A percentile compares a stretch with the other conserved stretches of the same genome.
Evolutionary conservation across 2,329 filamentous ascomycete genomes (phyloP).

Genomic region (Penicillium brevicompactum): DNA sequence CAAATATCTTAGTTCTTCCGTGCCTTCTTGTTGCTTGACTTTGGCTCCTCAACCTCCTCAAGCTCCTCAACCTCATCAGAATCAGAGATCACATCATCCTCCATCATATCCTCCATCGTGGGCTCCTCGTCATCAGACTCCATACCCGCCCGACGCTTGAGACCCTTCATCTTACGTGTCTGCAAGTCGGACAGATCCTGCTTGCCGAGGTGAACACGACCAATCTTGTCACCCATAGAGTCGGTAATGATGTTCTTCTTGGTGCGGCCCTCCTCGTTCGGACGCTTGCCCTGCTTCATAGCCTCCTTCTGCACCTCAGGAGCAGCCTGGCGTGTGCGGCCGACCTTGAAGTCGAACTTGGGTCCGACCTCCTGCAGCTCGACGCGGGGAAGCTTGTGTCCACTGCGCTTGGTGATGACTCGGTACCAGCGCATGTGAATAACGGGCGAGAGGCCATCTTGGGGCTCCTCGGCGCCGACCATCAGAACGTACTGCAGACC

Average conservation of each 20-base stretch:
- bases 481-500: conserved; percentile 89
- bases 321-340: conserved; percentile 61
- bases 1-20: conserved; percentile 32
- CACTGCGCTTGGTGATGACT: conserved; percentile 81
- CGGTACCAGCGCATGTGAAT: conserved; percentile 78
- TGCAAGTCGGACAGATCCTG: conserved; percentile 87
- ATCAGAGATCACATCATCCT: conserved; percentile 42
- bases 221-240: conserved; percentile 92
- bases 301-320: conserved; percentile 84
- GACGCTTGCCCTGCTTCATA: conserved; percentile 77
- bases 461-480: conserved; percentile 71
- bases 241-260: conserved; percentile 98
- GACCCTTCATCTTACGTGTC: conserved; percentile 98
- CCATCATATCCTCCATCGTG: conserved; percentile 51
- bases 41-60: conserved; percentile 21
- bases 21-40: conserved; percentile 38
- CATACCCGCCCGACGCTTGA: conserved; percentile 77
- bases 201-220: conserved; percentile 85
- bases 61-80: conserved; percentile 42
- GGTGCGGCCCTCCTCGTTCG: conserved; percentile 56
- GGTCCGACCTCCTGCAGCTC: conserved; percentile 96
- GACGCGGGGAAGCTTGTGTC: conserved; percentile 83
- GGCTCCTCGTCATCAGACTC: conserved; percentile 53
- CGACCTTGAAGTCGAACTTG: conserved; percentile 86
- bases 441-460: conserved; percentile 42